Evolutionary conservation across 352 stramenopile genomes (phyloP), one percentile per base, ranked within the genome.

Genomic region (Phytophthora capsici): DNA sequence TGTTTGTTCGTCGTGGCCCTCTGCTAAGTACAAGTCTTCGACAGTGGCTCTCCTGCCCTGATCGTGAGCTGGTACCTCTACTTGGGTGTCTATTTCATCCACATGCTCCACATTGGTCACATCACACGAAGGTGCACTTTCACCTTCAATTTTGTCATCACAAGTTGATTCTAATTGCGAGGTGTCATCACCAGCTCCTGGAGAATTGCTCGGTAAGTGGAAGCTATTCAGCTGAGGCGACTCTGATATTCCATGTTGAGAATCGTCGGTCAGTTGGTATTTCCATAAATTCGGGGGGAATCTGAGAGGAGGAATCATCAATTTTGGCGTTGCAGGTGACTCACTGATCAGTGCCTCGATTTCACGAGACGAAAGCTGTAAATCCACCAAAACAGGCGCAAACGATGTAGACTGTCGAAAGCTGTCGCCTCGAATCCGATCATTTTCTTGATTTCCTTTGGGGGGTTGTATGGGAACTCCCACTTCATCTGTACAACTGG

Each of bases 241-340:
- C 14, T 47, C 20, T 38, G 53, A 36, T 30, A 44, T 20, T 22
- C 4, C 34, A 48, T 59, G 36, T 1, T 34, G 41, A 30, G 37
- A 41, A 23, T 65, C 43, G 16, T 44, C 28, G 45, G 38, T 23
- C 17, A 46, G 28, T 26, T 70, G 54, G 17, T 46, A 34, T 34
- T 67, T 43, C 56, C 63, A 67, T 9, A 53, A n/a, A 53, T 57
- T 25, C 20, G 40, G 41, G 7, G 58, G 64, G 7, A 73, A 17
- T 55, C 63, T 61, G 19, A 73, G 47, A 16, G 51, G 64, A 55
- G 64, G 57, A 14, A 72, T 57, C 8, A 68, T 37, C 16, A 72
- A 38, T 28, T 9, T 44, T 23, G 20, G 20, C 6, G 50, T 53
- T 2, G 7, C 30, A 25, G 50, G 50, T 12, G 36, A 43, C n/a